Conservation (phyloP, 495 filamentous ascomycete species). For the Symbiotaphrina buchneri region DNA sequence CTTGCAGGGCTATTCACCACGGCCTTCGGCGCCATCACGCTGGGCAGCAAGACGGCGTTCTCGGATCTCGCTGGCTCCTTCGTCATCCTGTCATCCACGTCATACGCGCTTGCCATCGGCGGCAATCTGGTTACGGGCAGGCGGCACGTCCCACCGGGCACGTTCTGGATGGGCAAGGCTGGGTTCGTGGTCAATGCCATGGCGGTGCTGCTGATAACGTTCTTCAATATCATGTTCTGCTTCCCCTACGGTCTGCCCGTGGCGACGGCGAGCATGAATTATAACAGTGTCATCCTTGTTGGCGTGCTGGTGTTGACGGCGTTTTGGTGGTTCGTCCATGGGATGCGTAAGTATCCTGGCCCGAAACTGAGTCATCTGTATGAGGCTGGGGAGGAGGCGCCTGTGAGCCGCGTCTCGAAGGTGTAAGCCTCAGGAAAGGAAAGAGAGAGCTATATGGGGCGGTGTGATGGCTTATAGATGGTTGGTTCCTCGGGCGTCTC, state of each 20-base stretch:
- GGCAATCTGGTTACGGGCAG: constrained; percentile 3
- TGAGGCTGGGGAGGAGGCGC: constrained; percentile 12
- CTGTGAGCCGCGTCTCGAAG: too few relatives aligned
- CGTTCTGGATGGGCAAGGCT: constrained; percentile 3
- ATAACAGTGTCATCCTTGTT: constrained; percentile 17
- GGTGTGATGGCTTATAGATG: too few relatives aligned
- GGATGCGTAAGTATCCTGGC: constrained; percentile 28
- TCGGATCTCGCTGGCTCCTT: constrained; percentile 3
- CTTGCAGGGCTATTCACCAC: constrained; percentile 1
- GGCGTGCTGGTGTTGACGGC: constrained; percentile 17
- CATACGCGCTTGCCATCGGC: constrained; percentile 1
- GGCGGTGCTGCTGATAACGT: constrained; percentile 9
- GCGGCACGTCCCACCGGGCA: constrained; percentile 2
- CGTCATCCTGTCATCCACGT: constrained; percentile 3
- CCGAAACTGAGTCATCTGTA: constrained; percentile 29
- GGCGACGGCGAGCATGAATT: constrained; percentile 10
- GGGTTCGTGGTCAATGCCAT: constrained; percentile 7
- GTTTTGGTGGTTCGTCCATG: constrained; percentile 45
- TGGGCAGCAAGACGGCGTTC: constrained; percentile 4
- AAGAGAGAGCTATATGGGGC: too few relatives aligned
- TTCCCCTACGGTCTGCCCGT: constrained; percentile 9
- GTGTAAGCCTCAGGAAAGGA: too few relatives aligned
- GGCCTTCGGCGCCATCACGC: constrained; percentile 1
- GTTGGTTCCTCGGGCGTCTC: too few relatives aligned
- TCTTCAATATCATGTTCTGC: constrained; percentile 11